Evolutionary conservation across 257 asterid genomes (phyloP).

Genomic region (Henckelia pumila): DNA sequence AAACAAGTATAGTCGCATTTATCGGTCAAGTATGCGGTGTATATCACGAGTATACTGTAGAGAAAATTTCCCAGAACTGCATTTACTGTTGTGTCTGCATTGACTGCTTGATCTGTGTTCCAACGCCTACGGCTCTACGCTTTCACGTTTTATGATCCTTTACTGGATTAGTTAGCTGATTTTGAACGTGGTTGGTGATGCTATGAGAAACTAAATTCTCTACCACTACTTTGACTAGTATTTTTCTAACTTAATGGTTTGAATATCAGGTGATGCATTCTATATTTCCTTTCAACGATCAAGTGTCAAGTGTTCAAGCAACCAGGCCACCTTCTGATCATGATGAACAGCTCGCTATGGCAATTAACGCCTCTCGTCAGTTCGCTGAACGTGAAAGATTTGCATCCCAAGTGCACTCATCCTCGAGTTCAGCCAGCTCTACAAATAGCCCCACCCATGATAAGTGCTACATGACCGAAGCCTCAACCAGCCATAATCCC

Average conservation of each 20-base stretch:
- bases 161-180: too few species aligned
- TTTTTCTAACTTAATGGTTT: not conserved
- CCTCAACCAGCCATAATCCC: slow-evolving; percentile 32
- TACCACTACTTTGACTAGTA: too few species aligned
- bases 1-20: too few species aligned
- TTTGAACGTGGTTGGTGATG: too few species aligned
- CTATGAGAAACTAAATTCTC: too few species aligned
- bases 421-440: slow-evolving; percentile 35
- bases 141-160: too few species aligned
- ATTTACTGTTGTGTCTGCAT: too few species aligned
- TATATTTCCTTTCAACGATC: slow-evolving; percentile 45
- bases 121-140: too few species aligned
- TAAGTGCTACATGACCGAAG: slow-evolving; percentile 26
- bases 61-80: too few species aligned
- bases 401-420: slow-evolving; percentile 39
- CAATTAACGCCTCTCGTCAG: slow-evolving; percentile 64
- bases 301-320: slow-evolving; percentile 44
- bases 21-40: too few species aligned
- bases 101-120: too few species aligned
- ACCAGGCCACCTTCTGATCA: slow-evolving; percentile 60
- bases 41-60: too few species aligned
- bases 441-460: slow-evolving; percentile 24
- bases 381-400: slow-evolving; percentile 37
- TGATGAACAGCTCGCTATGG: slow-evolving; percentile 58
- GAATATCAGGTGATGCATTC: slow-evolving; percentile 57